Evolutionary conservation across 2,329 filamentous ascomycete genomes (phyloP).

Genomic region (Tolypocladium ovalisporum): DNA sequence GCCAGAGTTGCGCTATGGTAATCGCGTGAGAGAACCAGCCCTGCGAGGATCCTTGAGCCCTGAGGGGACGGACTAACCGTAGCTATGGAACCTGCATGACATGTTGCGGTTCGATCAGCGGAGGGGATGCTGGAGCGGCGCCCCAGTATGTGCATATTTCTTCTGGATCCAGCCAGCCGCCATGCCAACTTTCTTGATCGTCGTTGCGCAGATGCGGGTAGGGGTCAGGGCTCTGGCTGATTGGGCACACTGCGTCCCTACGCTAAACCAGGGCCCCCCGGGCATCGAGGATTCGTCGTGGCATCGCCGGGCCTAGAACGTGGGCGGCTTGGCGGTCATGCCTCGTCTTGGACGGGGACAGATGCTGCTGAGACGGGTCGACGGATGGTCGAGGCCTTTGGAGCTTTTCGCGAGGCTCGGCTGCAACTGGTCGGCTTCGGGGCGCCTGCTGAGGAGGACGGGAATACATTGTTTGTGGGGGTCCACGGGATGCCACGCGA

Average conservation of each 20-base stretch:
- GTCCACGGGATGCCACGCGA: neutral
- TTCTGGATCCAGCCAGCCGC: neutral
- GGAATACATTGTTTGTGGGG: no score
- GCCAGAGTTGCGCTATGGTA: no score
- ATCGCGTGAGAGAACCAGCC: neutral
- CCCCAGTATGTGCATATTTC: neutral
- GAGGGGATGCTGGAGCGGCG: neutral
- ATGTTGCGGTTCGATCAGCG: no score
- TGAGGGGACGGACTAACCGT: no score
- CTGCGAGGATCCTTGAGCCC: neutral
- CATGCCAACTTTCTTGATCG: no score
- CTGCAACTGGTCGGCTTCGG: neutral
- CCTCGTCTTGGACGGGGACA: neutral
- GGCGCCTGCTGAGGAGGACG: neutral
- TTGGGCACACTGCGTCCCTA: neutral
- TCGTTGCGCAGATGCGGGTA: no score
- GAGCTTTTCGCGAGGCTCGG: neutral
- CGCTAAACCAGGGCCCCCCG: no score
- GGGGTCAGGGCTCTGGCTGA: neutral
- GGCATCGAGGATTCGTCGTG: neutral
- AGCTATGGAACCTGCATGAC: no score
- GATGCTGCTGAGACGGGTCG: neutral
- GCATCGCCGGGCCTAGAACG: slow-evolving; percentile 1
- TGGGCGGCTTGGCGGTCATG: neutral
- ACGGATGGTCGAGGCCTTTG: neutral